A percentile compares a stretch with the other conserved stretches of the same genome.
These are phyloP conservation scores for Mycosphaerella sp. DNA, from an alignment of 2,329 filamentous ascomycete genomes.

Conservation along the genomic window DNA sequence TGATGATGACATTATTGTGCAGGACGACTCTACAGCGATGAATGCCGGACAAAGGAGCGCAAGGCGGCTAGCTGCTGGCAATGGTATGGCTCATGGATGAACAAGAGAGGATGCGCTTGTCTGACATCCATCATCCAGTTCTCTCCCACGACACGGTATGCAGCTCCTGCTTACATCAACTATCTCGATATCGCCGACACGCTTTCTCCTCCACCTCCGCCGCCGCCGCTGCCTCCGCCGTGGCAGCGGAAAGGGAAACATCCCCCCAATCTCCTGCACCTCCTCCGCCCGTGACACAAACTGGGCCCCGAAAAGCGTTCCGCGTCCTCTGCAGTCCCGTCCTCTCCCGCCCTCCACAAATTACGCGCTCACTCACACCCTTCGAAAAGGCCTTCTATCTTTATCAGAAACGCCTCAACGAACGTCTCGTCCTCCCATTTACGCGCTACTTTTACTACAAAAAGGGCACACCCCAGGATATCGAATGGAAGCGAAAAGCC, in stretches of 20 bases:
- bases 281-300: constrained; percentile 40
- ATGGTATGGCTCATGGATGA: constrained; percentile 31
- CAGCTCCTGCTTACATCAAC: constrained; percentile 41
- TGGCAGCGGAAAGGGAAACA: constrained; percentile 29
- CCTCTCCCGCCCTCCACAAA: constrained; percentile 77
- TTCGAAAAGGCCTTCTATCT: constrained; percentile 95
- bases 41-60: constrained; percentile 42
- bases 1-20: not conserved
- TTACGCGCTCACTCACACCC: constrained; percentile 74
- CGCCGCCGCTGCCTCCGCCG: no score
- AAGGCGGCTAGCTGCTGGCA: constrained; percentile 39
- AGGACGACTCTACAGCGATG: constrained; percentile 27
- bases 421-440: constrained; percentile 82
- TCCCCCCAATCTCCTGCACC: constrained; percentile 28
- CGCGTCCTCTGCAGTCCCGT: constrained; percentile 61
- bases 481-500: constrained; percentile 87
- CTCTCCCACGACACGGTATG: constrained; percentile 40
- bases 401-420: constrained; percentile 95
- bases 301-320: constrained; percentile 42
- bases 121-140: constrained; percentile 24
- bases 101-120: not conserved
- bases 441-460: constrained; percentile 93
- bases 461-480: constrained; percentile 71
- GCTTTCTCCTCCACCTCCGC: no score
- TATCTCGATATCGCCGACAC: constrained; percentile 28